Evolutionary conservation across 169 alveolate genomes (phyloP), one percentile per base, ranked within the genome.

Genomic region (Theileria orientalis): DNA sequence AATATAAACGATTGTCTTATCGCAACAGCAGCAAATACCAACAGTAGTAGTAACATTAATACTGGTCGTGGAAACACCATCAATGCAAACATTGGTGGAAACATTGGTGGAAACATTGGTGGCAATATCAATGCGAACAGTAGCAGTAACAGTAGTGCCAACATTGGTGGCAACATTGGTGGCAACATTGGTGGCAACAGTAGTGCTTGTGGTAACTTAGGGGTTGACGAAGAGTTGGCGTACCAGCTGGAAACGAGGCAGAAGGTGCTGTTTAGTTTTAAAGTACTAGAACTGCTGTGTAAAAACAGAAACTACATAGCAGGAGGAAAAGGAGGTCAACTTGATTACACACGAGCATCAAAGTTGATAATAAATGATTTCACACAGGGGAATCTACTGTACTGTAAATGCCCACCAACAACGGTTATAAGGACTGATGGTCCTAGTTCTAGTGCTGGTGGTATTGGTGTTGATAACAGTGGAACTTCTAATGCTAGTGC

Each of bases 301-400:
- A 52, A 83, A 46, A 66, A 80, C 66, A 84, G 97, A 46, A 91
- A 84, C 57, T 90, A 89, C 73, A 67, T 70, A 14, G 90, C 95
- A 0, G 97, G 96, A 16, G 97, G 97, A 3, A 92, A 88, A 42
- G 98, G 99, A 29, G 99, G 98, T 23, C 90, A 94, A 41, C 95
- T 97, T 16, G 98, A 98, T 79, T 92, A 95, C 83, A 94, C 94
- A 3, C 90, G 96, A 74, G 98, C 98, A 33, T 97, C 99, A 0
- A 94, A 94, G 86, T 75, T 97, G 76, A 92, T 98, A 29, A 83
- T 97, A 56, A 93, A 92, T 63, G 99, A 98, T 85, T 96, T 93
- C 84, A 92, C 94, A 66, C 83, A 94, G 47, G 99, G 99, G 7
- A 93, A 92, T 54, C 84, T 98, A 64, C 85, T 94, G 13, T 96